Evolutionary conservation across 805 yeast genomes (phyloP), one percentile per base, ranked within the genome.

Genomic region (Ogataea degrootiae): DNA sequence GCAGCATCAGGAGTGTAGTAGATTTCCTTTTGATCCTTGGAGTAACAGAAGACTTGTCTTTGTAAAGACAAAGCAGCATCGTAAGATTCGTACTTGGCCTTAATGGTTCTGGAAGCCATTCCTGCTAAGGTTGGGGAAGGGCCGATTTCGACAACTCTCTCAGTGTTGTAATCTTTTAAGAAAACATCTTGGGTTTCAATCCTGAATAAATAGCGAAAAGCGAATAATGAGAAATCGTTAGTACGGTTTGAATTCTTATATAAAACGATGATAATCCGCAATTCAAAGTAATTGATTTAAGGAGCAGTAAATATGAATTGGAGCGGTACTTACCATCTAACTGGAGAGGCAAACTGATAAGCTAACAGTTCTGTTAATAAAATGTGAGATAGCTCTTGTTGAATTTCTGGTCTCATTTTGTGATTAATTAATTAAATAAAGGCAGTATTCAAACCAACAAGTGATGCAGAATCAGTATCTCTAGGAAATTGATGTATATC

Each of bases 41-140:
- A 80, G 76, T 92, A 94, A 67, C 97, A 88, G 62, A 94, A 77
- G 37, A 94, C 95, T 72, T 94, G 96, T 78, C 99, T 85, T 61
- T 85, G 88, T 60, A 86, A 81, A 50, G 96, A 87, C 62, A 92
- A 75, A 38, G 99, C 99, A 49, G 98, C 98, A 68, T 94, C 99
- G 67, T 90, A 94, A 38, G 97, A 86, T 72, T 94, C 98, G 71
- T 91, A 95, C 71, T 90, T 94, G 67, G 95, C 87, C 75, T 83
- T 83, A 62, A 94, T 82, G 53, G 99, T 94, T 75, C 98, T 85
- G 59, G 87, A 82, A 55, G 99, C 98, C 99, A 94, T 94, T 57
- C 98, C 98, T 37, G 97, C 94, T 67, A 94, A 78, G 39, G 99
- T 94, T 51, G 99, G 98, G 42, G 98, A 90, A 52, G 99, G 99